Evolutionary conservation across 2,329 filamentous ascomycete species (phyloP), one percentile per base, ranked within the genome.

Genomic region (Ophiocordyceps polyrhachis-furcata): DNA sequence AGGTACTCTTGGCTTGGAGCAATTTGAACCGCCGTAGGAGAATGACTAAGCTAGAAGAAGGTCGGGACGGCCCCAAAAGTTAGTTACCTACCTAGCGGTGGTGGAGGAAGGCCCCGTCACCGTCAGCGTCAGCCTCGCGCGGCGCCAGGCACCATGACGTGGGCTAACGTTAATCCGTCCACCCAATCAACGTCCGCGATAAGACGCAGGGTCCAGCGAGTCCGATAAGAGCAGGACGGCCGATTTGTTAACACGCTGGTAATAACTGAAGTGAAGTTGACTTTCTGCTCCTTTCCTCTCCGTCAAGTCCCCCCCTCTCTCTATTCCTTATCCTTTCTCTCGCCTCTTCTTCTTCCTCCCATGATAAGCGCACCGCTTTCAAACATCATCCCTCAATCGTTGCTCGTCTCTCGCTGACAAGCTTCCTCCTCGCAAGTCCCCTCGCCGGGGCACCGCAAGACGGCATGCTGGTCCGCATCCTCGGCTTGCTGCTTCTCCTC

Each of bases 401-500:
- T 20, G 12, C 13, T 13, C 14, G 19, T 9, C 19, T 23, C 19
- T 41, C 38, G 20, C 19, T 23, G 38, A 29, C 9, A 23, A 29
- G 25, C 14, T 29, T 23, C 32, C n/a, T 21, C 43, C 15, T 15
- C 19, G 19, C 6, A n/a, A 47, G 42, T 50, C 46, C 44, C 40
- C 32, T 43, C 51, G 49, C 41, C 23, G 41, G 25, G 41, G 25
- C 41, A 42, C 23, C 41, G 23, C 21, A 23, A 42, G 31, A 42
- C 58, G 63, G 58, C 50, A 76, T 79, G 74, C 65, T 73, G 59
- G 58, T 74, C 50, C 62, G 56, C 56, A 64, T 63, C 48, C 65
- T 67, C 55, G 61, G 67, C 49, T 58, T 76, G 56, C 60, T 67
- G 46, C 53, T 76, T 53, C 62, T 79, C 48, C 57, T 77, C 49